Conservation (phyloP, 495 filamentous ascomycete species). For the Lineolata rhizophorae region DNA sequence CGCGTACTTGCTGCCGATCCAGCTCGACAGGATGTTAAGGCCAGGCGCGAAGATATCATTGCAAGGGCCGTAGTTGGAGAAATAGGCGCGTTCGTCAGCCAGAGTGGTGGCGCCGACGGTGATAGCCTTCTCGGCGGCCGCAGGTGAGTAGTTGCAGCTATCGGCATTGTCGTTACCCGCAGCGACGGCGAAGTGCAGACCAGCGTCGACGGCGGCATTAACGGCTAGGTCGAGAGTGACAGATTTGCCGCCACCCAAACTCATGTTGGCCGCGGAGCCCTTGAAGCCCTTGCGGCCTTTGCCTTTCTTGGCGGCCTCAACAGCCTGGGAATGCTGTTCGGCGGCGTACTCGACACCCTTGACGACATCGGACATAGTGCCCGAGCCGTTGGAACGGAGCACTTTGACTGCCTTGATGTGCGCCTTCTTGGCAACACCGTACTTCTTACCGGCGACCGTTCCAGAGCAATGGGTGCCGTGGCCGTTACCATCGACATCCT, state of each 20-base stretch:
- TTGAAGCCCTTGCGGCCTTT: constrained; percentile 84
- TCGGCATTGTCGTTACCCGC: constrained; percentile 3
- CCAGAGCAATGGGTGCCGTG: constrained; percentile 99
- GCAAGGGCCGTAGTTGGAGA: constrained; percentile 99
- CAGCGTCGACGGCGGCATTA: constrained; percentile 31
- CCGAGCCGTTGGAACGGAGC: constrained; percentile 87
- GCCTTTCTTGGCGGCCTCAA: constrained; percentile 53
- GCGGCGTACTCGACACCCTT: constrained; percentile 96
- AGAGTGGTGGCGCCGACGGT: constrained; percentile 93
- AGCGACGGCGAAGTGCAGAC: constrained; percentile 2
- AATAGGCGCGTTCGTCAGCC: constrained; percentile 91
- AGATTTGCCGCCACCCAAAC: constrained; percentile 90
- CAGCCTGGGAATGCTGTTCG: constrained; percentile 48
- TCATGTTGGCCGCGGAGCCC: constrained; percentile 98
- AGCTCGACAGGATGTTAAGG: constrained; percentile 90
- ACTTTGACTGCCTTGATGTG: constrained; percentile 95
- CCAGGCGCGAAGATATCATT: constrained; percentile 98
- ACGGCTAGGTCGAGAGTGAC: constrained; percentile 73
- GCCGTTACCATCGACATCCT: constrained; percentile 86
- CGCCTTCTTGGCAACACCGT: constrained; percentile 98
- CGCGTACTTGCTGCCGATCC: constrained; percentile 86
- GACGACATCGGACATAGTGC: constrained; percentile 95
- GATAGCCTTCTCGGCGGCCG: constrained; percentile 75
- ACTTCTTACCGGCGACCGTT: constrained; percentile 93
- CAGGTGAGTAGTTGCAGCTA: constrained; percentile 92